Conservation (phyloP, 2,329 filamentous ascomycete species). For the Fusarium coicis region DNA sequence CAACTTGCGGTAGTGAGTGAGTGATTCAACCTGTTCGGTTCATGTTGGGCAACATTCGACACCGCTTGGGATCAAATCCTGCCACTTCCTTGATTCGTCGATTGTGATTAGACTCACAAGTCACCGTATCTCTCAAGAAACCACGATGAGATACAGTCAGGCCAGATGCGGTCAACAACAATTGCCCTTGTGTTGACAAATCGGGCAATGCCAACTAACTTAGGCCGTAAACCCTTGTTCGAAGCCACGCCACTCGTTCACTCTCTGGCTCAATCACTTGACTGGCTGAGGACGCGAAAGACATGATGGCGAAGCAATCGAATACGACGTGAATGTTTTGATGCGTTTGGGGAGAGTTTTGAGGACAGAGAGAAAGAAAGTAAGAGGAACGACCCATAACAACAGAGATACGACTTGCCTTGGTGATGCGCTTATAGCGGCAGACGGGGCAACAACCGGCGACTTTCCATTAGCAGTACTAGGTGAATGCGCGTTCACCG, state of each 20-base stretch:
- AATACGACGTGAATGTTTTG: slow-evolving; percentile 2
- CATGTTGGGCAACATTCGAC: slow-evolving; percentile 30
- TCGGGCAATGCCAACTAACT: slow-evolving; percentile 42
- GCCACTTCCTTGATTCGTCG: neutral
- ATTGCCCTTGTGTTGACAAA: slow-evolving; percentile 35
- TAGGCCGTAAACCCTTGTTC: slow-evolving; percentile 35
- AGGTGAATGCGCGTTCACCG: slow-evolving; percentile 12
- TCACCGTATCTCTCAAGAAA: slow-evolving; percentile 19
- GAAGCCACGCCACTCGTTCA: slow-evolving; percentile 41
- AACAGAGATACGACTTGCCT: slow-evolving; percentile 19
- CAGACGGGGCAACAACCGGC: slow-evolving; percentile 1
- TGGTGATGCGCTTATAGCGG: slow-evolving; percentile 21
- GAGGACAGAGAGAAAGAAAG: neutral
- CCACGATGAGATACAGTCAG: slow-evolving; percentile 35
- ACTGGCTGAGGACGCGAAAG: slow-evolving; percentile 34
- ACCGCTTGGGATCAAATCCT: slow-evolving; percentile 10
- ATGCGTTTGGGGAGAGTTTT: neutral
- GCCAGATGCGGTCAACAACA: slow-evolving; percentile 40
- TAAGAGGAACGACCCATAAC: neutral
- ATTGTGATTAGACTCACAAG: slow-evolving; percentile 30
- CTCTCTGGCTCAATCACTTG: slow-evolving; percentile 33
- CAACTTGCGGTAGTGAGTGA: slow-evolving; percentile 9
- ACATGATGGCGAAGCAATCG: slow-evolving; percentile 25
- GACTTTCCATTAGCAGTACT: slow-evolving; percentile 22
- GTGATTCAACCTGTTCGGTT: slow-evolving; percentile 16